These are phyloP conservation scores for Sparassis latifolia DNA, from an alignment of 1,284 basidiomycete species.

Conservation along the genomic window DNA sequence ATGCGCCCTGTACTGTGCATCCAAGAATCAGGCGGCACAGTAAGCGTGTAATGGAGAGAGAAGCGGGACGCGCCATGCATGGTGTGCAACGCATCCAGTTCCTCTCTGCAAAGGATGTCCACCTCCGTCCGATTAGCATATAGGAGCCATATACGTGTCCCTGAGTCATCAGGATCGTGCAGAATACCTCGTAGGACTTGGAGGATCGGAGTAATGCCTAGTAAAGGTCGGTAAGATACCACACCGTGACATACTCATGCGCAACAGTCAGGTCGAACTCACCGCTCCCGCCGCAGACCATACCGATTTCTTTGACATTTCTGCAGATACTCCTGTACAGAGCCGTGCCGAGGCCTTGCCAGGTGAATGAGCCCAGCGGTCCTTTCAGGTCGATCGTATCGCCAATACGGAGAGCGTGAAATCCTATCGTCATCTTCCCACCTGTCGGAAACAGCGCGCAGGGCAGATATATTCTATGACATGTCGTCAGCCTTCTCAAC, in stretches of 20 bases:
- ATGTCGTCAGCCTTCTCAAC: not conserved
- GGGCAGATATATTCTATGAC: constrained; percentile 40
- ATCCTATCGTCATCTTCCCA: constrained; percentile 52
- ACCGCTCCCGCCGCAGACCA: constrained; percentile 58
- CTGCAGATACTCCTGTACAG: constrained; percentile 33
- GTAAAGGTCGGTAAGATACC: not conserved
- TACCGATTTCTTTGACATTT: constrained; percentile 39
- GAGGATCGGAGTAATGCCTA: constrained; percentile 56
- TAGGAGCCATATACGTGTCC: constrained; percentile 45
- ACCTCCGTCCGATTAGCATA: constrained; percentile 44
- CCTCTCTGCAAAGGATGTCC: constrained; percentile 48
- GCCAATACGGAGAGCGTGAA: constrained; percentile 43
- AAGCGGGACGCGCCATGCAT: constrained; percentile 31
- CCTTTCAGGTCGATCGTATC: constrained; percentile 59
- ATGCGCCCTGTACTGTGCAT: constrained; percentile 38
- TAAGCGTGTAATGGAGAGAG: constrained; percentile 42
- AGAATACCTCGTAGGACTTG: constrained; percentile 48
- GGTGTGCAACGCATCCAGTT: constrained; percentile 39
- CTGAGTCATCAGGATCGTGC: constrained; percentile 30
- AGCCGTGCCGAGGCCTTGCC: constrained; percentile 38
- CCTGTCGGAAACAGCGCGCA: constrained; percentile 34
- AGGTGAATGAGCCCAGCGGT: constrained; percentile 55
- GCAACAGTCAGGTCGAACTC: constrained; percentile 3
- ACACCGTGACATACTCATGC: not conserved
- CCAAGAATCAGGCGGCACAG: constrained; percentile 32